Base-by-base conservation (phyloP, 2,329 filamentous ascomycete species). In the Clarireedia homoeocarpa region DNA sequence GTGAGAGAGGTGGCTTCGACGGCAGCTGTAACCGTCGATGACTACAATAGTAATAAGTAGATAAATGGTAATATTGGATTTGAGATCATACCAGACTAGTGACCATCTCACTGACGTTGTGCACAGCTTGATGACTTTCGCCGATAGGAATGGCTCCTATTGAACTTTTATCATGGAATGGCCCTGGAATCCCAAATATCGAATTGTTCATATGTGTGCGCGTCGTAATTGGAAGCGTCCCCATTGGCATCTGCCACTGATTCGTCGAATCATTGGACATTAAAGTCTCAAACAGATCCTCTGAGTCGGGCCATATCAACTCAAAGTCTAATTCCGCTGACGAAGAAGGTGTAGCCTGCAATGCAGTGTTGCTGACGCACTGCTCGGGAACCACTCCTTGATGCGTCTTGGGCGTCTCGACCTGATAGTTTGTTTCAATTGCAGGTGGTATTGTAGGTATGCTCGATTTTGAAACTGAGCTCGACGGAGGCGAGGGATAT, bases 231-330 rank as follows among this genome's bases (percentile, higher is more conserved):
- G 73, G 72, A 7, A 74, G 59, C 7, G 72, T 68, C 6, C 72
- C 71, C 45, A 74, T 59, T 2, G 72, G 72, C 62, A 74, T 72
- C 56, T 74, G 72, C 72, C 71, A 73, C 53, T 73, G 70, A 49
- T 71, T 70, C 2, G 67, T 63, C 6, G 64, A 64, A 47, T 74
- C 72, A 0, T 68, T 66, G n/a, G 71, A 71, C 66, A 75, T 72
- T 49, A 75, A 65, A 60, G 67, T 73, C 56, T 75, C 73, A 40
- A 74, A 74, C 24, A 75, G 57, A 56, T 72, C 67, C 57, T 75
- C 73, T 2, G 73, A 73, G 58, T 75, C 73, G 10, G 73, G 73
- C 73, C 73, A 75, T 47, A 74, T 70, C 20, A 75, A 61, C 14
- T 70, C 66, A 49, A 73, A 74, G 55, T 75, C 72, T 10, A 60